phyloP scores from a whole-genome alignment of 164 flowering plant species.

The Kingdonia uniflora region DNA sequence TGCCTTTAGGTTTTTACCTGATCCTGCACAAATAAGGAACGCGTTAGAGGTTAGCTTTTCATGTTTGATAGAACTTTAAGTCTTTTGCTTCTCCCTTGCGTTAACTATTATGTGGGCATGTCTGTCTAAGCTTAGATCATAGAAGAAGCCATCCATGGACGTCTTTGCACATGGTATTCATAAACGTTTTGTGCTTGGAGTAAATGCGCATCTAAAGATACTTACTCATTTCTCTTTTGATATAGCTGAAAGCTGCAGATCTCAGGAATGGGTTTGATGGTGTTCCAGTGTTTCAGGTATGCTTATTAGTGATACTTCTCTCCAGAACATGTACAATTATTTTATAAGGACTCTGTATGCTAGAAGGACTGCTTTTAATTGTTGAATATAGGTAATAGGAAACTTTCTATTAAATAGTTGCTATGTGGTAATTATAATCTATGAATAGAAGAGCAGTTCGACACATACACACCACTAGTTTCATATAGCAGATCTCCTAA shows the following conservation, averaged over 20 bases:
- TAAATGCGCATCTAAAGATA: not conserved
- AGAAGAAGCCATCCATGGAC: no score
- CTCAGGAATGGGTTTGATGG: constrained; percentile 72
- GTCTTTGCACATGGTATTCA: no score
- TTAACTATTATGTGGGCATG: not conserved
- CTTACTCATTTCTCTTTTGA: not conserved
- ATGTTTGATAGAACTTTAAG: not conserved
- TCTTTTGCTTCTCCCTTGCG: not conserved
- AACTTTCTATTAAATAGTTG: no score
- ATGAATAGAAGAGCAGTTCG: no score
- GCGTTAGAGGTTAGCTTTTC: constrained; percentile 70
- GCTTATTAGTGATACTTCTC: no score
- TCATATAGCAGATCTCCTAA: no score
- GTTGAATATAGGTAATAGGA: no score
- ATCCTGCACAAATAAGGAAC: constrained; percentile 89
- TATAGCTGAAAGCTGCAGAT: constrained; percentile 65
- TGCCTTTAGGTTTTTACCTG: constrained; percentile 93
- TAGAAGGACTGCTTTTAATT: no score
- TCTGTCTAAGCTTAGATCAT: not conserved
- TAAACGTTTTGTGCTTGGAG: not conserved
- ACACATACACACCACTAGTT: no score
- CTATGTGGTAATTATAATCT: no score
- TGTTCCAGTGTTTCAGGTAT: constrained; percentile 96
- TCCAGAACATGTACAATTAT: no score
- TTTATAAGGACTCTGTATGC: no score